phyloP scores from a whole-genome alignment of 352 stramenopile species.

The Pythium rishiriense region DNA sequence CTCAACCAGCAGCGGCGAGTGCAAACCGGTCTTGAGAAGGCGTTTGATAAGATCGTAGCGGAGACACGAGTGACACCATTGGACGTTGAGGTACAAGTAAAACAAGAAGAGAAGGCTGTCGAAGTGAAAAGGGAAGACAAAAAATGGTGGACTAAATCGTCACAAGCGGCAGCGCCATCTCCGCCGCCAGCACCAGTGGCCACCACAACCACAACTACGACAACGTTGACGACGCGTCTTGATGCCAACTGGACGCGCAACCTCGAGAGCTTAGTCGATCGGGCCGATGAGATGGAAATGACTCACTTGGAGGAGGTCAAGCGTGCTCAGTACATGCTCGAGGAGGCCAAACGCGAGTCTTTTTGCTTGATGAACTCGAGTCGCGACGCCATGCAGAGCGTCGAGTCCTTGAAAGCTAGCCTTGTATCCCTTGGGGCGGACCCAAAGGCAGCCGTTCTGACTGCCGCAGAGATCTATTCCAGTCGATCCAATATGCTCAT shows the following conservation, averaged over 20 bases:
- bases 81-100: constrained; percentile 19
- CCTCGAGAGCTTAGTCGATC: constrained; percentile 63
- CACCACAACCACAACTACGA: constrained; percentile 12
- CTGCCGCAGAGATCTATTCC: constrained; percentile 74
- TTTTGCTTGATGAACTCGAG: constrained; percentile 65
- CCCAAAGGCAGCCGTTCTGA: constrained; percentile 64
- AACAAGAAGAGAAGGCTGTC: constrained; percentile 13
- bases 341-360: constrained; percentile 58
- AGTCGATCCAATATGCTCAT: constrained; percentile 84
- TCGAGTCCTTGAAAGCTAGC: constrained; percentile 59
- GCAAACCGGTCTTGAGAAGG: constrained; percentile 44
- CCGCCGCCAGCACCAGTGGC: not conserved
- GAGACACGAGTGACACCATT: constrained; percentile 15
- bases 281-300: constrained; percentile 66
- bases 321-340: constrained; percentile 64
- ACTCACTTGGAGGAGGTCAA: constrained; percentile 76
- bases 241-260: constrained; percentile 37
- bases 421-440: constrained; percentile 69
- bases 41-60: constrained; percentile 33
- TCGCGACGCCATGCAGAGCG: constrained; percentile 62
- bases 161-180: not conserved
- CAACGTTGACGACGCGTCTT: constrained; percentile 20
- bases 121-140: constrained; percentile 17
- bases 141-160: not conserved
- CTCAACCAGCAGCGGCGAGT: constrained; percentile 55